These are phyloP conservation scores for Podaxis sp. DNA, from an alignment of 768 basidiomycete species.

Conservation along the genomic window DNA sequence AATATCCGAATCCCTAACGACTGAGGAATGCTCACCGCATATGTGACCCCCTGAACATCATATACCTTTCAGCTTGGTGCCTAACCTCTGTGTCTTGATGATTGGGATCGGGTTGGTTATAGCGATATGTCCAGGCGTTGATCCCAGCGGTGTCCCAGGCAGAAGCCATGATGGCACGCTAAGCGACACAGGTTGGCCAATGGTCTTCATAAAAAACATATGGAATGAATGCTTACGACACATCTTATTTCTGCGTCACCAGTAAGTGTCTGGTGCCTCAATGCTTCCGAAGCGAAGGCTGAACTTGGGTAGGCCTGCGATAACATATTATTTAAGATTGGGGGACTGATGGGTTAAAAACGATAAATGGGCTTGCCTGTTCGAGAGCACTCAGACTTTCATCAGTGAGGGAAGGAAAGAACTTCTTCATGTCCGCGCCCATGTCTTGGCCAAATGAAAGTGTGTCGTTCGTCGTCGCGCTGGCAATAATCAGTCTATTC, in stretches of 20 bases:
- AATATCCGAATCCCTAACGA: background rate
- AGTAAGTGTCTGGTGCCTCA: conserved; percentile 45
- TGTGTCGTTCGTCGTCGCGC: conserved; percentile 63
- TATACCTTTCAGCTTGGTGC: conserved; percentile 66
- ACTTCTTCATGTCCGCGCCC: conserved; percentile 33
- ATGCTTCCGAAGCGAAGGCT: conserved; percentile 40
- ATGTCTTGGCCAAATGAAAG: conserved; percentile 42
- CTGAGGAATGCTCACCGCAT: conserved; percentile 43
- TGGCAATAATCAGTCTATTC: conserved; percentile 7
- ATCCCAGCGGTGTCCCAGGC: conserved; percentile 35
- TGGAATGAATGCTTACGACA: conserved; percentile 42
- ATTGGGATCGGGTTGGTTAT: conserved; percentile 56
- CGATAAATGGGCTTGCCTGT: conserved; percentile 21
- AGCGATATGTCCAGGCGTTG: conserved; percentile 54
- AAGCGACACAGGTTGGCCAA: background rate
- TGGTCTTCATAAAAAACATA: background rate
- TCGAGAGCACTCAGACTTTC: conserved; percentile 38
- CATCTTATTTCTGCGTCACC: conserved; percentile 53
- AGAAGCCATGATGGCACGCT: conserved; percentile 48
- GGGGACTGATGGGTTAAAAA: background rate
- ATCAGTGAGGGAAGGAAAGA: conserved; percentile 46
- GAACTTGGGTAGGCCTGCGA: conserved; percentile 41
- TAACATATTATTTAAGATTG: background rate
- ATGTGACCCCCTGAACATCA: conserved; percentile 63
- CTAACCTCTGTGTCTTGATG: conserved; percentile 31